Percentiles rank a stretch among this genome's conserved stretches.
phyloP scores from a whole-genome alignment of 805 yeast species.

The Jamesozyma gamospora region DNA sequence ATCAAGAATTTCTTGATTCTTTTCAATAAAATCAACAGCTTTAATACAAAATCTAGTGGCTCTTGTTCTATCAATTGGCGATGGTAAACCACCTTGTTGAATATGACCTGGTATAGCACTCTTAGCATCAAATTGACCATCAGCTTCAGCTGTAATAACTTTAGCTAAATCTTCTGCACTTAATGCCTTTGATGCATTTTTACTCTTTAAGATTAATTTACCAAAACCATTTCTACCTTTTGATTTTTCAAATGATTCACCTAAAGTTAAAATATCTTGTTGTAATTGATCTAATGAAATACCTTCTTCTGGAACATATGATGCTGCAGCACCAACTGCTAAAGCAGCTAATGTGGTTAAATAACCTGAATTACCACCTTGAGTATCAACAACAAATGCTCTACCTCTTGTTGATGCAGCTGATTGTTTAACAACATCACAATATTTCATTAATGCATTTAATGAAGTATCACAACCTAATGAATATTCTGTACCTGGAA shows the following conservation, averaged over 20 bases:
- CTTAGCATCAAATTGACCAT: constrained; percentile 62
- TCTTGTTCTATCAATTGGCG: constrained; percentile 66
- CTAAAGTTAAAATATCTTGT: constrained; percentile 53
- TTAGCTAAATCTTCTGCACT: constrained; percentile 61
- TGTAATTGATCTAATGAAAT: constrained; percentile 50
- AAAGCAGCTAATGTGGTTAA: constrained; percentile 61
- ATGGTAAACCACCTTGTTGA: constrained; percentile 74
- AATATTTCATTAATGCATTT: constrained; percentile 58
- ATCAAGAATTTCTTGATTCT: constrained; percentile 19
- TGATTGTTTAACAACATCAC: constrained; percentile 70
- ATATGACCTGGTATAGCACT: constrained; percentile 83
- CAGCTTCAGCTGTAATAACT: constrained; percentile 50
- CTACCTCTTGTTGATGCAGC: constrained; percentile 73
- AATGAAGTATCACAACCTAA: constrained; percentile 69
- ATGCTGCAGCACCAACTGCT: constrained; percentile 62
- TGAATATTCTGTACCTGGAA: constrained; percentile 75
- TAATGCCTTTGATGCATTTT: constrained; percentile 61
- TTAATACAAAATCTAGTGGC: constrained; percentile 64
- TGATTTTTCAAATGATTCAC: constrained; percentile 48
- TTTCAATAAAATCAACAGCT: constrained; percentile 61
- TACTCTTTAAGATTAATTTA: constrained; percentile 57
- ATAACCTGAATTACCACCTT: constrained; percentile 79
- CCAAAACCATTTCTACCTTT: constrained; percentile 61
- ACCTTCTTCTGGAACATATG: constrained; percentile 69
- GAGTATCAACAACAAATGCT: constrained; percentile 73